Percentiles rank a stretch among this genome's conserved stretches.
Evolutionary conservation across 2,329 filamentous ascomycete genomes (phyloP).

Genomic region (Aspergillus jensenii): DNA sequence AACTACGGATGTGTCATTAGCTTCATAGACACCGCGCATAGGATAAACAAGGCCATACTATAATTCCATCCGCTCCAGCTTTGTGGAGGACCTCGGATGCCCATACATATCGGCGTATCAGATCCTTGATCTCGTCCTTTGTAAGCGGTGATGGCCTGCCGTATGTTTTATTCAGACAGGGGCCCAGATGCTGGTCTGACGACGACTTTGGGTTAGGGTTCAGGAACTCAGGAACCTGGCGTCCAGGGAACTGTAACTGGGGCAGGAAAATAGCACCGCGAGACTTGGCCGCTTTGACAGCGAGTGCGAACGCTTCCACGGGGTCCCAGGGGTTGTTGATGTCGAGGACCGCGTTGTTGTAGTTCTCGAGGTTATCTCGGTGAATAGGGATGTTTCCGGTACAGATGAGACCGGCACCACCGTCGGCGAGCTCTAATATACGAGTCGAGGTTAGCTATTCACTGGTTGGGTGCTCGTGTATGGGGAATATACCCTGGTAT

Average conservation of each 20-base stretch:
- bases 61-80: background rate
- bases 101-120: background rate
- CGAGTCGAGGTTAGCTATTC: background rate
- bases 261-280: slow-evolving; percentile 23
- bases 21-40: background rate
- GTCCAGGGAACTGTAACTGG: slow-evolving; percentile 24
- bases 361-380: slow-evolving; percentile 26
- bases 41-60: background rate
- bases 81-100: background rate
- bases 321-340: slow-evolving; percentile 22
- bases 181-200: slow-evolving; percentile 19
- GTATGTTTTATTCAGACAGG: slow-evolving; percentile 6
- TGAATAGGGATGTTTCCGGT: slow-evolving; percentile 29
- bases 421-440: slow-evolving; percentile 11
- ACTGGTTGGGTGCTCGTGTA: background rate
- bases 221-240: slow-evolving; percentile 23
- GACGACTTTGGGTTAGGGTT: slow-evolving; percentile 24
- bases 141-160: background rate
- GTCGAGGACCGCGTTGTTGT: slow-evolving; percentile 28
- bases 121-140: background rate
- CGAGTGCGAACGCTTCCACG: slow-evolving; percentile 23
- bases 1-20: background rate
- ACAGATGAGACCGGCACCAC: slow-evolving; percentile 24
- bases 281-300: slow-evolving; percentile 22
- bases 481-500: slow-evolving; percentile 11